phyloP scores from a whole-genome alignment of 352 stramenopile genomes.

The Pythium apleroticum region DNA sequence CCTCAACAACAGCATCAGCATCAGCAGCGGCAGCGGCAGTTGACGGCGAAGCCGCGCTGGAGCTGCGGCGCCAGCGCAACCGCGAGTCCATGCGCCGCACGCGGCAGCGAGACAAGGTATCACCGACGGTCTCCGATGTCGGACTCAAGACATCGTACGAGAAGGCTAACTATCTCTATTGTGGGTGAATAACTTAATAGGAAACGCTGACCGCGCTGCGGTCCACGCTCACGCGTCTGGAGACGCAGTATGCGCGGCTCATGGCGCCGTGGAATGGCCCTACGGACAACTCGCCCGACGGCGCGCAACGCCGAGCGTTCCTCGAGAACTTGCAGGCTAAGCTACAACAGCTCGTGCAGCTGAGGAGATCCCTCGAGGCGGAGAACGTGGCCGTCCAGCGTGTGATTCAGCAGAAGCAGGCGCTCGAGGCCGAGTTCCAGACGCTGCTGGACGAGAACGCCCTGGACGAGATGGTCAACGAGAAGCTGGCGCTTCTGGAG shows the following conservation, averaged over 20 bases:
- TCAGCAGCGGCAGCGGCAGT: neutral
- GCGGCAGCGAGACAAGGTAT: constrained; percentile 27
- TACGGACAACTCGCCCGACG: neutral
- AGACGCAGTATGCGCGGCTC: constrained; percentile 24
- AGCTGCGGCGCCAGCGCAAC: constrained; percentile 38
- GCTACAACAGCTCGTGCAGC: constrained; percentile 31
- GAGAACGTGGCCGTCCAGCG: constrained; percentile 25
- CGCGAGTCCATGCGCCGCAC: constrained; percentile 51
- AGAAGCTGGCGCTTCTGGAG: constrained; percentile 40
- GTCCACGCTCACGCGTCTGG: constrained; percentile 25
- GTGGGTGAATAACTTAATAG: constrained; percentile 17
- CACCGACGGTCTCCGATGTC: neutral
- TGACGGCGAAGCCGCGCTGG: neutral
- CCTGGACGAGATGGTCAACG: constrained; percentile 32
- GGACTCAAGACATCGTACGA: too few species aligned
- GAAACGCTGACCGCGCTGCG: constrained; percentile 31
- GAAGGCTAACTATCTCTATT: neutral
- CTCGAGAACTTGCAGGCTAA: constrained; percentile 20
- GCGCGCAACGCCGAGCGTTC: constrained; percentile 13
- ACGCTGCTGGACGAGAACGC: constrained; percentile 23
- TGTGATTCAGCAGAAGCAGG: constrained; percentile 22
- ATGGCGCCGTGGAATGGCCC: constrained; percentile 6
- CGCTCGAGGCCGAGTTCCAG: constrained; percentile 22
- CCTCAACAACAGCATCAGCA: neutral
- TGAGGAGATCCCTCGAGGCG: constrained; percentile 30